Percentiles rank a stretch among this genome's conserved stretches.
These are phyloP conservation scores for Jatropha podagrica DNA, from an alignment of 441 rosid genomes.

Conservation along the genomic window DNA sequence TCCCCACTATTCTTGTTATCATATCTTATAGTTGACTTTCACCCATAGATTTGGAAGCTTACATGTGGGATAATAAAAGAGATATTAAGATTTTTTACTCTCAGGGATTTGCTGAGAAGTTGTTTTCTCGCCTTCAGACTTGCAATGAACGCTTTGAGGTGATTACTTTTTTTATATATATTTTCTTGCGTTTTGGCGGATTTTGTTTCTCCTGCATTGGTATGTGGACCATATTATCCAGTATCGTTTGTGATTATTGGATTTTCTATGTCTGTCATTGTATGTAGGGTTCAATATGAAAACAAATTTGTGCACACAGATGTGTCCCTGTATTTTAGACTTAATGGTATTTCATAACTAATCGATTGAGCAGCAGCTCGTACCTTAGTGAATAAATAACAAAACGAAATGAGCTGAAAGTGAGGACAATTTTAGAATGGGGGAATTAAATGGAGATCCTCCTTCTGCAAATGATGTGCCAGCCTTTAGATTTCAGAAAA, in stretches of 20 bases:
- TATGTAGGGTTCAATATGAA: not conserved
- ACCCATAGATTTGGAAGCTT: not conserved
- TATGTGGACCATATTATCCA: not conserved
- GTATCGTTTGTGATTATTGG: not conserved
- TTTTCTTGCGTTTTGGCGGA: not conserved
- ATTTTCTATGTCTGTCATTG: not conserved
- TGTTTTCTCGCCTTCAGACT: slow-evolving; percentile 81
- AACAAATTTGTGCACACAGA: not conserved
- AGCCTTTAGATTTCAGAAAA: not conserved
- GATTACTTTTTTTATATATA: slow-evolving; percentile 20
- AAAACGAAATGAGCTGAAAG: not conserved
- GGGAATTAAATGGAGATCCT: not conserved
- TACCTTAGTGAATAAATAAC: not conserved
- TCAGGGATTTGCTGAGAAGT: slow-evolving; percentile 83
- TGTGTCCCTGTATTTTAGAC: not conserved
- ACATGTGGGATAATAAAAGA: not conserved
- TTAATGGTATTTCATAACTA: too few relatives aligned
- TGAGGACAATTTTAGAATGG: not conserved
- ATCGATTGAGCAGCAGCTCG: not conserved
- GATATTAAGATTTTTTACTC: slow-evolving; percentile 20
- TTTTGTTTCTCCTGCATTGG: not conserved
- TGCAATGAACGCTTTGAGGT: slow-evolving; percentile 92
- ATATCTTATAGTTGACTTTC: slow-evolving; percentile 3
- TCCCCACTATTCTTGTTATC: slow-evolving; percentile 18
- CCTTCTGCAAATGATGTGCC: slow-evolving; percentile 1